Percentiles rank a stretch among this genome's conserved stretches.
phyloP scores from a whole-genome alignment of 495 filamentous ascomycete species.

The Penicillium subrubescens region DNA sequence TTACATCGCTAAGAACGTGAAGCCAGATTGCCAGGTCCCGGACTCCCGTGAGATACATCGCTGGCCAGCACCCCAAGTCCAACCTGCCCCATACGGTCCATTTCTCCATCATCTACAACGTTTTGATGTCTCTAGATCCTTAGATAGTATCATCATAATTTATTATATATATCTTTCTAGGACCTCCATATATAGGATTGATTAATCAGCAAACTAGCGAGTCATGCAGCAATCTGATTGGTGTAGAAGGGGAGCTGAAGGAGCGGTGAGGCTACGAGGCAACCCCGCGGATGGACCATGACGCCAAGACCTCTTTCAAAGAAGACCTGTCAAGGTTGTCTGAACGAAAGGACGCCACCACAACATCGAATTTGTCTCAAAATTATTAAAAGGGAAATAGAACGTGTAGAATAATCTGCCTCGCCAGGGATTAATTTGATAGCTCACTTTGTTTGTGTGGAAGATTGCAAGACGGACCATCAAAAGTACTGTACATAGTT shows the following conservation, averaged over 20 bases:
- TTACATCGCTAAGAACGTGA: too few species aligned
- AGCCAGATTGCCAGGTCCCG: too few species aligned
- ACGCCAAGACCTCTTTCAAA: neutral
- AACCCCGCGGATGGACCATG: neutral
- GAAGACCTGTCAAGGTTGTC: neutral
- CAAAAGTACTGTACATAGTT: neutral
- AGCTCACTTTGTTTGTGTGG: neutral
- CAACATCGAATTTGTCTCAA: neutral
- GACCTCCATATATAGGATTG: neutral
- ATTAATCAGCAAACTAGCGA: neutral
- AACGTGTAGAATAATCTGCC: neutral
- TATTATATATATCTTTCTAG: neutral
- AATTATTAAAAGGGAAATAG: neutral
- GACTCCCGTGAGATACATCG: too few species aligned
- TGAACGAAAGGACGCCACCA: neutral
- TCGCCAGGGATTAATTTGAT: neutral
- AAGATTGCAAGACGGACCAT: neutral
- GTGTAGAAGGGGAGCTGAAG: neutral
- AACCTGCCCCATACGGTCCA: too few species aligned
- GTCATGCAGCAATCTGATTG: neutral
- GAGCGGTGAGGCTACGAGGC: neutral
- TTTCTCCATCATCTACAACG: too few species aligned
- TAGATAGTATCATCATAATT: too few species aligned
- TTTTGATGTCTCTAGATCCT: too few species aligned
- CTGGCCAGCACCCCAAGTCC: too few species aligned